phyloP scores from a whole-genome alignment of 2,329 filamentous ascomycete species.

The Phaeosphaeriaceae sp. region DNA sequence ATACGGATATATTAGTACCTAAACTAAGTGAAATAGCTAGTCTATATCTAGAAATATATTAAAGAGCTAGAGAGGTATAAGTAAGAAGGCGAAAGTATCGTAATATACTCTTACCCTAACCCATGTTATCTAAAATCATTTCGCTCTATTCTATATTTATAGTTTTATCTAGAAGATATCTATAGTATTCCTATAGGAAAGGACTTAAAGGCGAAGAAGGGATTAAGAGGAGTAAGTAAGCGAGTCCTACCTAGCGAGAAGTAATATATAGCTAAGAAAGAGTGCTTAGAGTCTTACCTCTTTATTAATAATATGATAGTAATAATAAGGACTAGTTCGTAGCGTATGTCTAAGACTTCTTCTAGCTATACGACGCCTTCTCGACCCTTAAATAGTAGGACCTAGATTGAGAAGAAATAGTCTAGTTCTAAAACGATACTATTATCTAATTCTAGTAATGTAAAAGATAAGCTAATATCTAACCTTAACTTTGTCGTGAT shows the following conservation, averaged over 20 bases:
- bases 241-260: conserved; percentile 1
- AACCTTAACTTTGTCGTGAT: conserved; percentile 6
- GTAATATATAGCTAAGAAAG: conserved; percentile 1
- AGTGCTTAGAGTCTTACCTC: conserved; percentile 2
- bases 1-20: conserved; percentile 16
- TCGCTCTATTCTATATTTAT: conserved; percentile 1
- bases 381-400: not conserved
- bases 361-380: conserved; percentile 2
- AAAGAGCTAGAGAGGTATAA: conserved; percentile 2
- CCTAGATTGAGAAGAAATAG: conserved; percentile 2
- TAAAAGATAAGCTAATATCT: conserved; percentile 8
- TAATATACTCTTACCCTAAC: conserved; percentile 1
- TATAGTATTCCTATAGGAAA: conserved; percentile 3
- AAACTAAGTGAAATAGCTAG: conserved; percentile 11
- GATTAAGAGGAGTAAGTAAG: not conserved
- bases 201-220: conserved; percentile 2
- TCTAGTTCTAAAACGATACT: conserved; percentile 4
- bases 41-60: conserved; percentile 15
- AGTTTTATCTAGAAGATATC: conserved; percentile 3
- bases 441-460: conserved; percentile 6
- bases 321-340: conserved; percentile 1
- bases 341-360: conserved; percentile 1
- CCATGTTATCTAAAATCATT: conserved; percentile 1
- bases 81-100: not conserved
- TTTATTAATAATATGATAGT: conserved; percentile 2